phyloP scores from a whole-genome alignment of 306 rosid species.

The Datisca glomerata region DNA sequence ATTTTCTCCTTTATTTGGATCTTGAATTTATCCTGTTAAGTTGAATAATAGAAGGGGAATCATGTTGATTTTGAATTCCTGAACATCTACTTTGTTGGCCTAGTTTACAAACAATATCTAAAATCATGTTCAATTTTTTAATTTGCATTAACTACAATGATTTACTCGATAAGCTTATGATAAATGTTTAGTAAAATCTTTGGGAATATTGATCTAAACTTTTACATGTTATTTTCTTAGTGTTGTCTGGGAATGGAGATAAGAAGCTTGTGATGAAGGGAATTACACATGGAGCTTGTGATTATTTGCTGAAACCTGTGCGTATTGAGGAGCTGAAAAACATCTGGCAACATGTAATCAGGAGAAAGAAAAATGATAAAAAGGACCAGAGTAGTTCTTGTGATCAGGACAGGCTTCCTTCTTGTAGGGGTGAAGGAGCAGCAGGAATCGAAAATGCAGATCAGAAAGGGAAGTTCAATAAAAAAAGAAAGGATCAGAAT shows the following conservation, averaged over 20 bases:
- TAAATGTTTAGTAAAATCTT: slow-evolving; percentile 2
- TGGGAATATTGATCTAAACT: slow-evolving; percentile 1
- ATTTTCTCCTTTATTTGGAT: neutral
- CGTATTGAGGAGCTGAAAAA: slow-evolving; percentile 90
- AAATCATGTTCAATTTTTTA: neutral
- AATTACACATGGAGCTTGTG: slow-evolving; percentile 93
- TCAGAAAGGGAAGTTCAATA: slow-evolving; percentile 48
- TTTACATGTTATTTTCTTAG: slow-evolving; percentile 22
- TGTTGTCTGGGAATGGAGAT: slow-evolving; percentile 87
- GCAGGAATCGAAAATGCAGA: slow-evolving; percentile 39
- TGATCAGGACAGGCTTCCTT: slow-evolving; percentile 31
- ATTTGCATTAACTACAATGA: neutral
- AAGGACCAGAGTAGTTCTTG: slow-evolving; percentile 41
- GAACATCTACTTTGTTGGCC: no score
- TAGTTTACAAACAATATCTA: neutral
- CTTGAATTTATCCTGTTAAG: neutral
- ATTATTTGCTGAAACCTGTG: slow-evolving; percentile 89
- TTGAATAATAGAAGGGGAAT: no score
- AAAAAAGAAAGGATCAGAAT: slow-evolving; percentile 71
- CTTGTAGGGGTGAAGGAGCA: slow-evolving; percentile 25
- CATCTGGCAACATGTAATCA: slow-evolving; percentile 93
- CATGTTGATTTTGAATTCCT: no score
- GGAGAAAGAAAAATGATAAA: slow-evolving; percentile 74
- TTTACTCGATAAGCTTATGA: neutral
- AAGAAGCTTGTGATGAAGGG: slow-evolving; percentile 92